Base-by-base conservation (phyloP, 352 stramenopile species). In the Phytopythium vexans region DNA sequence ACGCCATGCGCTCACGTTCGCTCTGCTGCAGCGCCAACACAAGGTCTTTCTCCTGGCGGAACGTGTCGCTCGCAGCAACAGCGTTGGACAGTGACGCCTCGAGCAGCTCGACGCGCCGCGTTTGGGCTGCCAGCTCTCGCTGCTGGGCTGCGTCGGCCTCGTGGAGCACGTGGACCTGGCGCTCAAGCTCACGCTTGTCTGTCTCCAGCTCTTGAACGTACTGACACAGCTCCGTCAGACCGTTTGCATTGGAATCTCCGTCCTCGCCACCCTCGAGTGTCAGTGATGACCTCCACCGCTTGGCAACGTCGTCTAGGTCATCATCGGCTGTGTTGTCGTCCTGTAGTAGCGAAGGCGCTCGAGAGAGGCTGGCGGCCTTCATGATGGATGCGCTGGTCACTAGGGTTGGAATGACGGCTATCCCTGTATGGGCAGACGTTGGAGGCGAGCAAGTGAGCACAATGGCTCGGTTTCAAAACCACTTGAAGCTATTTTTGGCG, bases 131-230 rank as follows among this genome's bases (percentile, higher is more conserved):
- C 3, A 82, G 51, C 15, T 78, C 63, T 3, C 66, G 41, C 9
- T 64, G 46, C 32, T 71, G 72, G n/a, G 41, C 79, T 31, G 65
- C 69, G 33, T 82, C 62, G 8, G 70, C 58, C 38, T 84, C 64
- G 12, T 52, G 59, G 5, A 78, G 44, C 14, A 70, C 57, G 21
- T 77, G 60, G 6, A 84, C 52, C 32, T 87, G 68, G 15, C 59
- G 64, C 39, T 72, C 40, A 2, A 85, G 57, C 36, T 77, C 73
- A 0, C 61, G 56, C 32, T 77, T 83, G 44, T 83, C 66, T 15
- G 54, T 61, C 50, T 85, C 73, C 6, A 85, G 71, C 14, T 66
- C 63, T 33, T 85, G 73, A 14, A 81, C 74, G 46, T 85, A 85
- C 36, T 66, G 60, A 33, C 66, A 79, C 16, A 87, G 57, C 32